Conservation (phyloP, 129 eudicot genomes). For the Pseudognaphalium luteoalbum region DNA sequence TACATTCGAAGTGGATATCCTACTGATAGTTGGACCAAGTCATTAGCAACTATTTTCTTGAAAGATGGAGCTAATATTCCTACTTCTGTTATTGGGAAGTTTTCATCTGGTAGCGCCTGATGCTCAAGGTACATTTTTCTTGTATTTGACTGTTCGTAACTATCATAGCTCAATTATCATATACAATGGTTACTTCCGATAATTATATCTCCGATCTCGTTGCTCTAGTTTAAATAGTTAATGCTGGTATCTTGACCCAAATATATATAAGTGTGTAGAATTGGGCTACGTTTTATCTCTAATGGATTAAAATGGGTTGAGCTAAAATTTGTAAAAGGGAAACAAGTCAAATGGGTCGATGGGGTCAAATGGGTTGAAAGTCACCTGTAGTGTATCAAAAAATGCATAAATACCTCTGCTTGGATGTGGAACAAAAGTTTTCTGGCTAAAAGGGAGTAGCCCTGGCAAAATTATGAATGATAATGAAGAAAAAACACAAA, state of each 20-base stretch:
- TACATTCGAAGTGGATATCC: slow-evolving; percentile 18
- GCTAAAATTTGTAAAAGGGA: not conserved
- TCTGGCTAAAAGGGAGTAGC: no score
- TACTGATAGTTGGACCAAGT: slow-evolving; percentile 22
- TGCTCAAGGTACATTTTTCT: slow-evolving; percentile 61
- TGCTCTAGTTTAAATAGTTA: no score
- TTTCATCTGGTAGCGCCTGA: slow-evolving; percentile 59
- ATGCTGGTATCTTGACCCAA: no score
- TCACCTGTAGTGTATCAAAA: not conserved
- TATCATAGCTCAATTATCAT: slow-evolving; percentile 11
- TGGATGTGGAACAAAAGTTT: not conserved
- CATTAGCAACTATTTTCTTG: slow-evolving; percentile 20
- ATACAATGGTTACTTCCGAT: no score
- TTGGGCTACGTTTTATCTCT: not conserved
- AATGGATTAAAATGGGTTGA: not conserved
- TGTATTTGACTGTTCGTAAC: not conserved
- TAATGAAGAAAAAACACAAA: no score
- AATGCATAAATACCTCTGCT: not conserved
- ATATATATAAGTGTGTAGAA: no score
- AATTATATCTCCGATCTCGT: not conserved
- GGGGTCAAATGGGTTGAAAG: not conserved
- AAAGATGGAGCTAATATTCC: slow-evolving; percentile 50
- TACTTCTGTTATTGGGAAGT: slow-evolving; percentile 39
- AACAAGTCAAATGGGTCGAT: no score
- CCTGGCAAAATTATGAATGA: no score